Conservation (phyloP, 768 basidiomycete genomes). For the Lactarius indigo region DNA sequence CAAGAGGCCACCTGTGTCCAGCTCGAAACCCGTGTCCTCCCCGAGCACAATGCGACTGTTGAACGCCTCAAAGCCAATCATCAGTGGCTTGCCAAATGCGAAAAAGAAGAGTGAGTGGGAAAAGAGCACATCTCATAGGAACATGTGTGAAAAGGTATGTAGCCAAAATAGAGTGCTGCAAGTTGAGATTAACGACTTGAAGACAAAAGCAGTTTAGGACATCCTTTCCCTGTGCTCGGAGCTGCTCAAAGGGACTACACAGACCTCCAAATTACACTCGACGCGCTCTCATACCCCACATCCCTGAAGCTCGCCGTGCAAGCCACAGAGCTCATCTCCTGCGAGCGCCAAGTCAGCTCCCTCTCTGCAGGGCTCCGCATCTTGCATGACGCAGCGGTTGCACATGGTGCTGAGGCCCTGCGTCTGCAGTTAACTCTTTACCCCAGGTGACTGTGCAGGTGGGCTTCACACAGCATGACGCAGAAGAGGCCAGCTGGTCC, state of each 20-base stretch:
- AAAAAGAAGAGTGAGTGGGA: slow-evolving; percentile 64
- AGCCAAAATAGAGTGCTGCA: no score
- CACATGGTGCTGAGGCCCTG: slow-evolving; percentile 40
- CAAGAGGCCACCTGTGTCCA: slow-evolving; percentile 60
- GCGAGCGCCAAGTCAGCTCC: slow-evolving; percentile 43
- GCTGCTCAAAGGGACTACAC: slow-evolving; percentile 53
- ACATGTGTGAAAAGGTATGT: slow-evolving; percentile 56
- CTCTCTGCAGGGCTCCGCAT: slow-evolving; percentile 49
- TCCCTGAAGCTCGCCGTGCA: slow-evolving; percentile 49
- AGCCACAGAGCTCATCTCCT: slow-evolving; percentile 46
- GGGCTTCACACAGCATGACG: slow-evolving; percentile 29
- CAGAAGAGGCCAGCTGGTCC: slow-evolving; percentile 54
- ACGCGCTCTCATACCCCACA: slow-evolving; percentile 45
- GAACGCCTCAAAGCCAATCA: slow-evolving; percentile 69
- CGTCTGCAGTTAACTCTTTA: slow-evolving; percentile 49
- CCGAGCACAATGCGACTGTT: slow-evolving; percentile 58
- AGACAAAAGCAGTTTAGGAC: slow-evolving; percentile 51
- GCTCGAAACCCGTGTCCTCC: slow-evolving; percentile 62
- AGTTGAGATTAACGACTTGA: neutral
- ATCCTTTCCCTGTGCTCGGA: slow-evolving; percentile 48
- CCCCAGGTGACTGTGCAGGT: slow-evolving; percentile 37
- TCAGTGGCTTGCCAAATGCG: slow-evolving; percentile 63
- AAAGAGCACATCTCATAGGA: slow-evolving; percentile 54
- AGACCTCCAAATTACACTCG: slow-evolving; percentile 57
- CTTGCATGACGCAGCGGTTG: slow-evolving; percentile 39